Base-by-base conservation (phyloP, 2,329 filamentous ascomycete genomes). In the Cladosporium sp. region DNA sequence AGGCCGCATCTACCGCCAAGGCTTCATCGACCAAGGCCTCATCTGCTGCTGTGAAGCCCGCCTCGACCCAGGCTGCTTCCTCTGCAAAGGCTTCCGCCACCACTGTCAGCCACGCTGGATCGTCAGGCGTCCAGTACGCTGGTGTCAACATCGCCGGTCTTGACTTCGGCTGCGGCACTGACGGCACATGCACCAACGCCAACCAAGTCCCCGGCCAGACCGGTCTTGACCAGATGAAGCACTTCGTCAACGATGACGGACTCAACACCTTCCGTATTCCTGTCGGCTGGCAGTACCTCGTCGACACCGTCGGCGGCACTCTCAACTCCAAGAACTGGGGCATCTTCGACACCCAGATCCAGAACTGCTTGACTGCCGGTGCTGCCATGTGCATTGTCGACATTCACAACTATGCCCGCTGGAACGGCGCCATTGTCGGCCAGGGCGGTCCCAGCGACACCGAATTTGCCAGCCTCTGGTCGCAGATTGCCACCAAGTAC, bases 381-480 rank as follows among this genome's bases (percentile, higher is more conserved):
- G 69, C 69, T 14, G 63, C 61, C 19, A 60, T 67, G 58, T 71
- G 70, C 50, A 71, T 72, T 60, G 59, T 69, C 55, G 67, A 69
- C 51, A 43, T 70, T n/a, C 65, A 68, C 65, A 70, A 70, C 61
- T 69, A 70, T 28, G 70, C 66, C 1, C 67, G 85, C 51, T 88
- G 82, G 78, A 81, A 88, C 64, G 82, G 82, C n/a, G 71, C 72
- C 3, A 84, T 89, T 63, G 80, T 89, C 58, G 86, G 86, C 1
- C 85, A 88, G 67, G 85, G 84, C 25, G 86, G 85, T 0, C 84
- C 85, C 0, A 79, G 78, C 0, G 79, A 88, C 66, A 80, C 78
- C 11, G 72, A 84, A 11, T 84, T 88, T 64, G 81, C 78, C 4
- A 74, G 73, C 45, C 71, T 88, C 5, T 89, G 86, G 86, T 70